phyloP scores from a whole-genome alignment of 331 rosid species.

The Rosa hybrid region DNA sequence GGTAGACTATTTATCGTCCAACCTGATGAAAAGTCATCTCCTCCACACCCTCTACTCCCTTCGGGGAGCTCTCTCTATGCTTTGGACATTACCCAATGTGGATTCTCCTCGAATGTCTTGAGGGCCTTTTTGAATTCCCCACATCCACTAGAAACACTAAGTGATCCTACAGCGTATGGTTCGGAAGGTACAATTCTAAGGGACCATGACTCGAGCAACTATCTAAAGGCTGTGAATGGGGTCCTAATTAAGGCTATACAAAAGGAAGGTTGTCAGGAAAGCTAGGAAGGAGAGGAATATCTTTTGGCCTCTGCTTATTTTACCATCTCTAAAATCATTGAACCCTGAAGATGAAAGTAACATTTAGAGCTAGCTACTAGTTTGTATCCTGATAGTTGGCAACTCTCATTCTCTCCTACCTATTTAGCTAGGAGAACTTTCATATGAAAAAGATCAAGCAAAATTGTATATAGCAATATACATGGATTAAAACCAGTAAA shows the following conservation, averaged over 20 bases:
- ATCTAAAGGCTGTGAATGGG: constrained; percentile 55
- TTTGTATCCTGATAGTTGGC: neutral
- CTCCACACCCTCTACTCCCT: constrained; percentile 80
- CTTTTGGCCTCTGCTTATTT: constrained; percentile 48
- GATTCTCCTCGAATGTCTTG: constrained; percentile 46
- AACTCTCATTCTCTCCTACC: neutral
- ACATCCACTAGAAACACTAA: constrained; percentile 69
- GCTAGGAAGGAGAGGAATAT: constrained; percentile 41
- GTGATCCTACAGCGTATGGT: constrained; percentile 73
- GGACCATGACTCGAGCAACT: constrained; percentile 75
- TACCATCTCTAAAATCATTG: constrained; percentile 54
- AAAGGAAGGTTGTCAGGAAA: constrained; percentile 31
- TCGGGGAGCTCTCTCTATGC: constrained; percentile 48
- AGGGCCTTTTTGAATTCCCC: constrained; percentile 60
- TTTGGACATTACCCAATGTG: constrained; percentile 41
- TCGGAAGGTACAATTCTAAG: constrained; percentile 65
- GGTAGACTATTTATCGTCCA: constrained; percentile 74
- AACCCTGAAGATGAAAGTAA: constrained; percentile 38
- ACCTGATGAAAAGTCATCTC: constrained; percentile 73
- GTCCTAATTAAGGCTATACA: constrained; percentile 37
- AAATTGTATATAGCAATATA: neutral
- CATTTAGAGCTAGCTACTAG: constrained; percentile 15
- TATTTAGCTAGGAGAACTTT: neutral
- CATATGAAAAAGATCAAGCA: neutral
- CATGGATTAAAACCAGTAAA: too few species aligned